Percentiles rank a stretch among this genome's conserved stretches.
phyloP scores from a whole-genome alignment of 441 rosid genomes.

The Theobroma grandiflorum region DNA sequence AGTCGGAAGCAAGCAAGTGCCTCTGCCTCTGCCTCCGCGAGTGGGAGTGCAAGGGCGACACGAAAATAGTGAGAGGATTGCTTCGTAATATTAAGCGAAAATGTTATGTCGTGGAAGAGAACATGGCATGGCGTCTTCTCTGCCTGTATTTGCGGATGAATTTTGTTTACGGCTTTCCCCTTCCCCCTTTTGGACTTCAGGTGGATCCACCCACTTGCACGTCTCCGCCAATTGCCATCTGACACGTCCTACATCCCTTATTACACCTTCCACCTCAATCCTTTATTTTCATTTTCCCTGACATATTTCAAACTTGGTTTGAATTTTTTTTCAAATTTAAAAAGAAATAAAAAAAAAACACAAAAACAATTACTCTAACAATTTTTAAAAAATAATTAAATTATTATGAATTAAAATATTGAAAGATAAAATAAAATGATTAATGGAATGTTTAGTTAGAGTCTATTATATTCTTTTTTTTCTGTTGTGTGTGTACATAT shows the following conservation, averaged over 20 bases:
- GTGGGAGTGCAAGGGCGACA: conserved; percentile 41
- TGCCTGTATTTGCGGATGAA: neutral
- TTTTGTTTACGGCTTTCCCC: neutral
- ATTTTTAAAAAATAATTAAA: no score
- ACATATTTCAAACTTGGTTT: no score
- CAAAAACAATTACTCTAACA: no score
- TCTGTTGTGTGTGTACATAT: no score
- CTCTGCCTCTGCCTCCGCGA: conserved; percentile 7
- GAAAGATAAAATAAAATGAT: no score
- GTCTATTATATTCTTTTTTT: no score
- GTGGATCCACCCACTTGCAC: neutral
- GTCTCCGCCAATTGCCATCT: neutral
- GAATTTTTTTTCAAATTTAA: no score
- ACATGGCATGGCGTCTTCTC: conserved; percentile 19
- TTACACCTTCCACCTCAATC: neutral
- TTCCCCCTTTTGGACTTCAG: neutral
- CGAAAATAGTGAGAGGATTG: conserved; percentile 37
- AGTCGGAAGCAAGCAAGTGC: conserved; percentile 45
- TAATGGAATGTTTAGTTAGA: no score
- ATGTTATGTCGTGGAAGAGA: neutral
- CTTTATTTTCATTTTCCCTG: neutral
- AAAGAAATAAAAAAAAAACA: no score
- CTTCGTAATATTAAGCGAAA: neutral
- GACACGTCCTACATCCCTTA: neutral
- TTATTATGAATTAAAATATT: no score